Percentiles rank a stretch among this genome's conserved stretches.
phyloP scores from a whole-genome alignment of 1,284 basidiomycete species.

The Cystobasidium pallidum region DNA sequence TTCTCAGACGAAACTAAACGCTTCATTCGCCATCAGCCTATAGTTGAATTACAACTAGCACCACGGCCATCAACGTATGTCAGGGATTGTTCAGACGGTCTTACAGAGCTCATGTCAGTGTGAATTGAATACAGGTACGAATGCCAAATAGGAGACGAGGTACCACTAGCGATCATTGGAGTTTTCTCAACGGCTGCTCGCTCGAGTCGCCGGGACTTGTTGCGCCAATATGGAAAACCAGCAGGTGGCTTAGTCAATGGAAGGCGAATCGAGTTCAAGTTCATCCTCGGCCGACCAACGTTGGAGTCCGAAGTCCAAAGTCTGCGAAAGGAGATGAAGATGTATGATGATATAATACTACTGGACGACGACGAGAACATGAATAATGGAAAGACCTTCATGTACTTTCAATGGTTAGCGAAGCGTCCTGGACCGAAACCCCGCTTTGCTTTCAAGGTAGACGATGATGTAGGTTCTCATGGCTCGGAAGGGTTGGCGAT shows the following conservation, averaged over 20 bases:
- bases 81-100: background rate
- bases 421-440: slow-evolving; percentile 24
- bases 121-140: background rate
- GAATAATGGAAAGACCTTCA: slow-evolving; percentile 73
- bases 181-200: slow-evolving; percentile 30
- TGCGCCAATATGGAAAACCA: slow-evolving; percentile 17
- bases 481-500: too few relatives aligned
- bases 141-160: slow-evolving; percentile 3
- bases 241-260: slow-evolving; percentile 7
- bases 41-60: slow-evolving; percentile 10
- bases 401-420: slow-evolving; percentile 30
- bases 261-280: slow-evolving; percentile 34
- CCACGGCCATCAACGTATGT: slow-evolving; percentile 12
- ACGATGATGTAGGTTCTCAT: slow-evolving; percentile 34
- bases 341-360: slow-evolving; percentile 61
- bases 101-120: background rate
- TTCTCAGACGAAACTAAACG: slow-evolving; percentile 30
- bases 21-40: slow-evolving; percentile 8
- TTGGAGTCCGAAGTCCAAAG: background rate
- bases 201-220: slow-evolving; percentile 3
- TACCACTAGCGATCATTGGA: slow-evolving; percentile 23
- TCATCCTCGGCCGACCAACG: slow-evolving; percentile 27
- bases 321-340: slow-evolving; percentile 16
- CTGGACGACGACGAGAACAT: slow-evolving; percentile 86
- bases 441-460: slow-evolving; percentile 40